Evolutionary conservation across 2,329 filamentous ascomycete genomes (phyloP), one percentile per base, ranked within the genome.

Genomic region (Fusarium anthophilum): DNA sequence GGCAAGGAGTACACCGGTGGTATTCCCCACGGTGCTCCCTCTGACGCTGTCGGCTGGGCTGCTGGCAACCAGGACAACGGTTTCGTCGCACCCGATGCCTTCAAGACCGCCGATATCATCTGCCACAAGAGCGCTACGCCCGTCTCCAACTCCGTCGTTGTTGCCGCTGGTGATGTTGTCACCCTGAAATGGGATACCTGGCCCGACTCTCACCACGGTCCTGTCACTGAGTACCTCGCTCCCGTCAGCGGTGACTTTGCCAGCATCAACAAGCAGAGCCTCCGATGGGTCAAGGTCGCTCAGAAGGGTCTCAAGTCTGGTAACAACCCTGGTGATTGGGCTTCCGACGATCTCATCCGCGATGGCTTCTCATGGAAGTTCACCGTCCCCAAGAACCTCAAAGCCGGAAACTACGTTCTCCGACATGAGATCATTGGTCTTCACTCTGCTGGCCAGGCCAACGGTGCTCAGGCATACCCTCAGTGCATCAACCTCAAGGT

Each of bases 191-290:
- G 91, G 91, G 88, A 86, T 66, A 83, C 84, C 22, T 93, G 91
- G 91, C 91, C 91, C n/a, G 84, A 87, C 15, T 87, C 85, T 62
- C 87, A 93, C 83, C 86, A 91, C 73, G 90, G 90, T 5, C 90
- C 90, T 24, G 85, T 91, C 74, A 85, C 91, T 73, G 87, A 87
- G 79, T 91, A 91, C 83, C 82, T 91, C 43, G 90, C 90, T 66
- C 84, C 85, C 72, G 83, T 85, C 54, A 70, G 68, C 26, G 86
- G 85, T 35, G 87, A 90, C 78, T 91, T 88, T 78, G 81, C 84
- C 28, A 82, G 82, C 12, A 86, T 87, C 61, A 85, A 87, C 81
- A 87, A 89, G 81, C 80, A 80, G 11, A 77, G 80, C 24, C 84
- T 91, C 43, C 79, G 86, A 70, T 91, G 87, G 81, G 87, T 89